Conservation (phyloP, 768 basidiomycete species). For the Xerocomus spinulosus region DNA sequence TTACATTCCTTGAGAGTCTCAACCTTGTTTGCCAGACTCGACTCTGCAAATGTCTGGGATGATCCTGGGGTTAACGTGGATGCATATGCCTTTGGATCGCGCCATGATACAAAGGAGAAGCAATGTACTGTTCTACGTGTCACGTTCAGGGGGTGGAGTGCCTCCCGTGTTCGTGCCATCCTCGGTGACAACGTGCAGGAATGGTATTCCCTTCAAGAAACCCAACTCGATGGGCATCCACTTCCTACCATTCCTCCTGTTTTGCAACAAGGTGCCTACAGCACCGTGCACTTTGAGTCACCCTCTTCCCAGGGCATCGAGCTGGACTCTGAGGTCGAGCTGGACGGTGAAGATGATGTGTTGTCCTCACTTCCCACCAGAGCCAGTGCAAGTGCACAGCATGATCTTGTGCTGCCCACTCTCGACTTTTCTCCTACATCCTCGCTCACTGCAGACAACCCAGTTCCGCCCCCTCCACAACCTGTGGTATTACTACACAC, state of each 20-base stretch:
- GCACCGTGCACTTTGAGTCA: background rate
- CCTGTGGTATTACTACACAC: conserved; percentile 21
- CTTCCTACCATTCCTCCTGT: background rate
- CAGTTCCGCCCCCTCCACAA: conserved; percentile 6
- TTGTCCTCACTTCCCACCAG: conserved; percentile 12
- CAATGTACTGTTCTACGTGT: conserved; percentile 65
- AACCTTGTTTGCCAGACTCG: conserved; percentile 66
- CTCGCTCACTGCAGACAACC: conserved; percentile 1
- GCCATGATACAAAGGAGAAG: conserved; percentile 33
- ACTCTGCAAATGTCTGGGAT: conserved; percentile 62
- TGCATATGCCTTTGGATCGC: conserved; percentile 57
- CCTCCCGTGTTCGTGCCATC: conserved; percentile 56
- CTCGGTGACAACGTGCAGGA: conserved; percentile 68
- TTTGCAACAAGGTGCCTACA: conserved; percentile 1
- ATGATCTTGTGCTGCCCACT: conserved; percentile 72
- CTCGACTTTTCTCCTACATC: conserved; percentile 64
- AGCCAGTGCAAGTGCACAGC: conserved; percentile 47
- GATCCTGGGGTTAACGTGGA: conserved; percentile 44
- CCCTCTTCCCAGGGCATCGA: conserved; percentile 6
- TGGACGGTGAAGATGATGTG: conserved; percentile 3
- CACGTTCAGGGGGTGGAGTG: conserved; percentile 71
- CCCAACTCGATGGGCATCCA: conserved; percentile 16
- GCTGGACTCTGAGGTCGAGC: conserved; percentile 7
- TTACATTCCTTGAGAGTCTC: conserved; percentile 62
- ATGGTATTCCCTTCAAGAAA: conserved; percentile 74